A percentile compares a stretch with the other conserved stretches of the same genome.
Evolutionary conservation across 169 alveolate genomes (phyloP).

Genomic region (Plasmodium gonderi): DNA sequence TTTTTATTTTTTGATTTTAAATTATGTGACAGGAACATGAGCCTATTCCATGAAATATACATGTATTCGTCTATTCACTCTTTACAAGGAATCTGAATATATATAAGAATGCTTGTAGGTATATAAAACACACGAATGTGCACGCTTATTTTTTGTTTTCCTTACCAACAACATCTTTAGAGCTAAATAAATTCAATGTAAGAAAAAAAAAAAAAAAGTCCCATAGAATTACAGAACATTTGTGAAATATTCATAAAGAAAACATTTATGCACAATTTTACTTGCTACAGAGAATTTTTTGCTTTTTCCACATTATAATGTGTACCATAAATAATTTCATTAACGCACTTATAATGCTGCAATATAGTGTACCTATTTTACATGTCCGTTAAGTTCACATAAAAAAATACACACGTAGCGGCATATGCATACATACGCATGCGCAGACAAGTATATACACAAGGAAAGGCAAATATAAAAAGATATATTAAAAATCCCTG

Average conservation of each 20-base stretch:
- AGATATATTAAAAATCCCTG: neutral
- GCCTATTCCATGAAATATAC: neutral
- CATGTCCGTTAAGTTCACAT: no score
- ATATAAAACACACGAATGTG: neutral
- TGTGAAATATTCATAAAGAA: neutral
- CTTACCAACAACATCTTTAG: no score
- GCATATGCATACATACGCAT: neutral
- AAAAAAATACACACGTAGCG: neutral
- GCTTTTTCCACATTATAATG: neutral
- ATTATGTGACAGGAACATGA: neutral
- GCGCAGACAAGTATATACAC: neutral
- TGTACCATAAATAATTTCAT: neutral
- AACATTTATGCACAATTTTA: neutral
- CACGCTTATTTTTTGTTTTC: neutral
- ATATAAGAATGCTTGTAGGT: neutral
- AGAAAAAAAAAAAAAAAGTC: neutral
- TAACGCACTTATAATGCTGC: no score
- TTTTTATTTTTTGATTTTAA: neutral
- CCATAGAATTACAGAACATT: neutral
- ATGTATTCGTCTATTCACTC: no score
- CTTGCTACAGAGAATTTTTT: neutral
- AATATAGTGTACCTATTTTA: no score
- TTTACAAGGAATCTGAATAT: neutral
- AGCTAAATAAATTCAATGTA: no score
- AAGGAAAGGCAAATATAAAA: no score